Conservation (phyloP, 1,139 yeast genomes). For the Protomyces arabidopsidicola region DNA sequence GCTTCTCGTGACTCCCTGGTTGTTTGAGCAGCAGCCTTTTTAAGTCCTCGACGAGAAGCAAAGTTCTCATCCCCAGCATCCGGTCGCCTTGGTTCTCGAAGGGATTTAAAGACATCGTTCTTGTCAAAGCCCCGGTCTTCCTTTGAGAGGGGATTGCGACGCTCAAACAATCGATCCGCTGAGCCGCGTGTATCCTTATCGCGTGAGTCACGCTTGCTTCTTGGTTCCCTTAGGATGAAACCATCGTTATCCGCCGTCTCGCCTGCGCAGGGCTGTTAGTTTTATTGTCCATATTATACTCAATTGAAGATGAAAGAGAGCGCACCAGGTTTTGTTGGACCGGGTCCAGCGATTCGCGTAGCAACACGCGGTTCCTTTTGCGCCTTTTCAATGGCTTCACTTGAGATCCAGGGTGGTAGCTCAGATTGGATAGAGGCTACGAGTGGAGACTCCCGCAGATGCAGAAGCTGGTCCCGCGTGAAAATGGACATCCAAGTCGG, state of each 20-base stretch:
- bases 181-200: neutral
- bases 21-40: neutral
- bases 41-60: neutral
- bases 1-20: neutral
- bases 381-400: conserved; percentile 10
- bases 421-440: conserved; percentile 5
- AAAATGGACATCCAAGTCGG: neutral
- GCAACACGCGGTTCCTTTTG: neutral
- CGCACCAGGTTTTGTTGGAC: neutral
- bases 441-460: conserved; percentile 13
- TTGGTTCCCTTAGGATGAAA: neutral
- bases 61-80: conserved; percentile 12
- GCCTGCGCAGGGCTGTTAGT: neutral
- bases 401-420: conserved; percentile 21
- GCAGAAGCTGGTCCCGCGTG: conserved; percentile 15
- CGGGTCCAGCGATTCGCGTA: neutral
- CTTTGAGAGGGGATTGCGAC: neutral
- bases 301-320: neutral
- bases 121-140: conserved; percentile 10
- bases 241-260: neutral
- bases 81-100: conserved; percentile 3
- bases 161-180: conserved; percentile 5
- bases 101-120: neutral
- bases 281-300: neutral
- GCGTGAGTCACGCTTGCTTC: neutral